Evolutionary conservation across 257 asterid genomes (phyloP).

Genomic region (Salvia miltiorrhiza): DNA sequence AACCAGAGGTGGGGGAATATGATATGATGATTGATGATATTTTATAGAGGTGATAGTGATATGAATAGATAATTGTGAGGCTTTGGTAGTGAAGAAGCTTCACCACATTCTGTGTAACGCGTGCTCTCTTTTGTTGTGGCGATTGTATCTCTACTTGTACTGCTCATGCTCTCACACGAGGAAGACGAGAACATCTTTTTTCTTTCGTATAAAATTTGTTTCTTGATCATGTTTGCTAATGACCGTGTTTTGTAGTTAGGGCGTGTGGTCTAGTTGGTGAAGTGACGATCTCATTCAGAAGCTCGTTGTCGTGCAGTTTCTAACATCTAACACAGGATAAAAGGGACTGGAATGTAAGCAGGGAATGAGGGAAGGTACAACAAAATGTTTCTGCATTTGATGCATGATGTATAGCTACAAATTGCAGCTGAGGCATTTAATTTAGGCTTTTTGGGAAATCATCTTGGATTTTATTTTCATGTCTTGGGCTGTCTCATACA

Average conservation of each 20-base stretch:
- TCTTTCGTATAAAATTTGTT: background rate
- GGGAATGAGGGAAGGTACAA: too few relatives aligned
- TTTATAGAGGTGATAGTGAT: background rate
- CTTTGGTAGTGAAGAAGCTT: constrained; percentile 14
- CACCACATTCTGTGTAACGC: constrained; percentile 8
- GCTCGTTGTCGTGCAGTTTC: background rate
- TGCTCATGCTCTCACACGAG: constrained; percentile 11
- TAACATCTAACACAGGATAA: too few relatives aligned
- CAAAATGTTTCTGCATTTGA: too few relatives aligned
- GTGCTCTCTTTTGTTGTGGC: background rate
- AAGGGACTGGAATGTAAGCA: too few relatives aligned
- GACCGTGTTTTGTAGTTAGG: background rate
- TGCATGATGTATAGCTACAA: too few relatives aligned
- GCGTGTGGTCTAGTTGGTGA: background rate
- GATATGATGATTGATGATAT: background rate
- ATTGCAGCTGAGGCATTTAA: too few relatives aligned
- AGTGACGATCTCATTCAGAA: background rate
- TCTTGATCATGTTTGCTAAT: background rate
- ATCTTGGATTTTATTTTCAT: too few relatives aligned
- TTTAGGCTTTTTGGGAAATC: too few relatives aligned
- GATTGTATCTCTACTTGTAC: constrained; percentile 11
- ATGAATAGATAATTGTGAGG: background rate
- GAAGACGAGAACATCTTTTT: background rate
- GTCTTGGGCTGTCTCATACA: too few relatives aligned
- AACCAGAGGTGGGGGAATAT: background rate